Percentiles rank a stretch among this genome's conserved stretches.
These are phyloP conservation scores for Trichomonas vaginalis DNA, from an alignment of 208 protist species.

Conservation along the genomic window DNA sequence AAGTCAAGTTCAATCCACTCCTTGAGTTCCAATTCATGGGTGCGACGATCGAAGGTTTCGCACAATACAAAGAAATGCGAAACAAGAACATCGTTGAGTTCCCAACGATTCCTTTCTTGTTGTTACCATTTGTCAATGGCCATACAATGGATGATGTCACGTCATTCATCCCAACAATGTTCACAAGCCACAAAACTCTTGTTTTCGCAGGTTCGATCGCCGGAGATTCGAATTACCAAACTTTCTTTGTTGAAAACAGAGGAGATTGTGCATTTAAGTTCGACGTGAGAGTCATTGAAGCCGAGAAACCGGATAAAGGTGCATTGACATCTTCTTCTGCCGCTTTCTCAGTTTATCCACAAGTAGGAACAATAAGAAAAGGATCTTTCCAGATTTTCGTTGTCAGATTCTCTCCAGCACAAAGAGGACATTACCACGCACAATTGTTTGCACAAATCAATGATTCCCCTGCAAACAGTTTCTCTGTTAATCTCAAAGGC, in stretches of 20 bases:
- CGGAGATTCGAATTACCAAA: background rate
- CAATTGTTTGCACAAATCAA: background rate
- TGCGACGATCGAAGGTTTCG: background rate
- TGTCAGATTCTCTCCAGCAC: background rate
- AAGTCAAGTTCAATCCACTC: background rate
- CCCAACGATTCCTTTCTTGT: background rate
- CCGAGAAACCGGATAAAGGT: background rate
- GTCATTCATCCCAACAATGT: constrained; percentile 14
- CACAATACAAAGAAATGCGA: background rate
- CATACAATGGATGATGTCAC: constrained; percentile 16
- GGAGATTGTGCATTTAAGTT: constrained; percentile 3
- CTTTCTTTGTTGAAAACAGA: background rate
- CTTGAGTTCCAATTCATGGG: constrained; percentile 5
- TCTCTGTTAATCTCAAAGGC: background rate
- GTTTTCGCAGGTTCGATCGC: background rate
- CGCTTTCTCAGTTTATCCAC: background rate
- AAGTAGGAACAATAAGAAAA: background rate
- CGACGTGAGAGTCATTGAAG: background rate
- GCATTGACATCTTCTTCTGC: background rate
- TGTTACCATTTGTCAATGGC: background rate
- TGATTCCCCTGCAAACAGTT: background rate
- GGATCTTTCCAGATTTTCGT: constrained; percentile 6
- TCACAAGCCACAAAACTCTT: background rate
- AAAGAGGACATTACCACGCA: background rate
- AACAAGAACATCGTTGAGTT: background rate